phyloP scores from a whole-genome alignment of 2,329 filamentous ascomycete species.

The Xylaria sp. region DNA sequence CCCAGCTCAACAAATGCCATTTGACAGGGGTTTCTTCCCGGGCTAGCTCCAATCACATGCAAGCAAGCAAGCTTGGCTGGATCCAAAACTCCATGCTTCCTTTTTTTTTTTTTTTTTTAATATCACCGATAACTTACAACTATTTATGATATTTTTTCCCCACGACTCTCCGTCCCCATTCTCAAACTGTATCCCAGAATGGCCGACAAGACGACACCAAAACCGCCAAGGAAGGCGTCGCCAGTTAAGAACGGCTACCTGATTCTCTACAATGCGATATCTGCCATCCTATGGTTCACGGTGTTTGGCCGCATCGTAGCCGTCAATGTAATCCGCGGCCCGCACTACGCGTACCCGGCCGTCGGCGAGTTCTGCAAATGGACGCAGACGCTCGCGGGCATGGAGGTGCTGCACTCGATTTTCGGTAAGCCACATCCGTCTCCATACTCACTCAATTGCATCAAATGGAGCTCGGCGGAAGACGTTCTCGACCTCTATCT shows the following conservation, averaged over 20 bases:
- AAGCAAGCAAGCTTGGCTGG: constrained; percentile 3
- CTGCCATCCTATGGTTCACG: constrained; percentile 79
- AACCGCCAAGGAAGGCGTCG: constrained; percentile 51
- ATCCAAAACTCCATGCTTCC: background rate
- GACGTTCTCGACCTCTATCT: background rate
- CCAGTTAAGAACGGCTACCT: constrained; percentile 75
- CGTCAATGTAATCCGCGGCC: constrained; percentile 65
- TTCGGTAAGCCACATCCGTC: constrained; percentile 66
- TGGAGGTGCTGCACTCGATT: constrained; percentile 86
- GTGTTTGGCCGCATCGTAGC: constrained; percentile 76
- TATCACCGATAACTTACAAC: background rate
- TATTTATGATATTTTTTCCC: background rate
- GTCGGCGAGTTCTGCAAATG: constrained; percentile 76
- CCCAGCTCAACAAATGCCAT: constrained; percentile 1
- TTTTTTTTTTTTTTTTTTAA: constrained; percentile 1
- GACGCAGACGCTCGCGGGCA: constrained; percentile 84
- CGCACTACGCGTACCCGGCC: constrained; percentile 68
- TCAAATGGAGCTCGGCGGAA: constrained; percentile 5
- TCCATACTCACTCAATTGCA: constrained; percentile 1
- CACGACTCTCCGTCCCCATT: constrained; percentile 24
- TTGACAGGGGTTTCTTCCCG: constrained; percentile 11
- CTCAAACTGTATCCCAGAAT: constrained; percentile 30
- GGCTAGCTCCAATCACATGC: constrained; percentile 11
- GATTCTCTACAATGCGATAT: constrained; percentile 84
- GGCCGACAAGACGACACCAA: constrained; percentile 41